Base-by-base conservation (phyloP, 768 basidiomycete species). In the Naganishia onofrii region DNA sequence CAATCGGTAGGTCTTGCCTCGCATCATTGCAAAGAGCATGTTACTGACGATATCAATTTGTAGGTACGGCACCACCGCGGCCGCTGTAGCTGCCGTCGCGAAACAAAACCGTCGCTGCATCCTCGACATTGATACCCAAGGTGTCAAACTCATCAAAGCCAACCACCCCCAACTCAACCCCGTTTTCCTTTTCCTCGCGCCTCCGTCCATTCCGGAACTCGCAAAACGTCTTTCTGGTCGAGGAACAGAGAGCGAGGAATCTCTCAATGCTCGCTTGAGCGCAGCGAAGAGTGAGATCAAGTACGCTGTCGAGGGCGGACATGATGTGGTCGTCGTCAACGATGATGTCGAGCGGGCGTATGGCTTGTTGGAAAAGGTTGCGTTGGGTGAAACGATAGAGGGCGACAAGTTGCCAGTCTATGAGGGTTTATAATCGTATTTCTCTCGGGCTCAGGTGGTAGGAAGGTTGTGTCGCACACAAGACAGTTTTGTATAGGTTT, bases 121-220 rank as follows among this genome's bases (percentile, higher is more conserved):
- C 70, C 85, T 98, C 46, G 95, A 98, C 79, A 98, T 98, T 70
- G 95, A 98, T 77, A 89, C 90, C 12, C 94, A 98, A 92, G 95
- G 95, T 60, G 91, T 98, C 71, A 89, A 88, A 69, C 91, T 94
- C 81, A 89, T 97, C 77, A 96, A 94, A 51, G 66, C 71, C 79
- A 83, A 86, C 65, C 92, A 92, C 32, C 75, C 81, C 1, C 81
- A 85, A 66, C 83, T 97, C 42, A 86, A 91, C 77, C 91, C 94
- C 19, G 85, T 96, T 72, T 96, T 89, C 81, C 85, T 94, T 72
- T 98, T 98, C 82, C 87, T 98, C 79, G 88, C 92, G 0, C 95
- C 95, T 0, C 95, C 95, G 0, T 87, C 88, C 17, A 82, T 95
- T 80, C 42, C 84, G n/a, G 83, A 82, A 12, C 87, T 98, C 44